phyloP scores from a whole-genome alignment of 768 basidiomycete genomes.

The Kwoniella shandongensis region DNA sequence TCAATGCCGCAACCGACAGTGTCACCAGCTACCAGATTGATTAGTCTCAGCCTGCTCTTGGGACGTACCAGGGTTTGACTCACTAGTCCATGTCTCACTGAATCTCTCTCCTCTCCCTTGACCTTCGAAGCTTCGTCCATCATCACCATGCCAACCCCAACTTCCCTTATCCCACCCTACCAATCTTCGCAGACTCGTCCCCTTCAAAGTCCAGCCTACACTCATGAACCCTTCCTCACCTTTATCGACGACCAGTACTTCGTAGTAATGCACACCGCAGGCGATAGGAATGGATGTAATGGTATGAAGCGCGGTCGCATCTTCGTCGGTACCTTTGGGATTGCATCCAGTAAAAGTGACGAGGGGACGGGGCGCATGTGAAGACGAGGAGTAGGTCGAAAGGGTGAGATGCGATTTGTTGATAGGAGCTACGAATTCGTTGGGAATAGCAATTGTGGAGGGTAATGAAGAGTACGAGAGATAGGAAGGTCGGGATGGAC shows the following conservation, averaged over 20 bases:
- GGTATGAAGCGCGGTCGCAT: conserved; percentile 80
- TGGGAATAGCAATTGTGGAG: conserved; percentile 5
- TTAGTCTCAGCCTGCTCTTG: neutral
- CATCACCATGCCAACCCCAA: conserved; percentile 54
- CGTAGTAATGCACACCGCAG: conserved; percentile 92
- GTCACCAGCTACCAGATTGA: conserved; percentile 67
- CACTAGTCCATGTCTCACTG: conserved; percentile 78
- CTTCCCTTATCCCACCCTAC: conserved; percentile 53
- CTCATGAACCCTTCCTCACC: conserved; percentile 69
- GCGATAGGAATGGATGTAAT: conserved; percentile 74
- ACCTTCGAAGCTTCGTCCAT: conserved; percentile 62
- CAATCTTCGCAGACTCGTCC: conserved; percentile 36
- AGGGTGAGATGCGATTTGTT: conserved; percentile 19
- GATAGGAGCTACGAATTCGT: conserved; percentile 13
- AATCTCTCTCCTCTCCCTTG: conserved; percentile 68
- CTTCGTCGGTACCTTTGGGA: conserved; percentile 63
- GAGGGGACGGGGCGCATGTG: conserved; percentile 12
- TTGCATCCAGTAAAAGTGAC: conserved; percentile 34
- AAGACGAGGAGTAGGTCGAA: conserved; percentile 2
- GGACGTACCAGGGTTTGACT: conserved; percentile 41
- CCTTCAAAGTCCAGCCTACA: conserved; percentile 52
- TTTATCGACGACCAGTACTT: conserved; percentile 78
- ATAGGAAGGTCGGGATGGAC: conserved; percentile 20
- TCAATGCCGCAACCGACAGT: conserved; percentile 90
- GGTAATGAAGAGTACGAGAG: conserved; percentile 14